Evolutionary conservation across 192 early-diverging fungal genomes (phyloP).

Genomic region (Podochytrium sp.): DNA sequence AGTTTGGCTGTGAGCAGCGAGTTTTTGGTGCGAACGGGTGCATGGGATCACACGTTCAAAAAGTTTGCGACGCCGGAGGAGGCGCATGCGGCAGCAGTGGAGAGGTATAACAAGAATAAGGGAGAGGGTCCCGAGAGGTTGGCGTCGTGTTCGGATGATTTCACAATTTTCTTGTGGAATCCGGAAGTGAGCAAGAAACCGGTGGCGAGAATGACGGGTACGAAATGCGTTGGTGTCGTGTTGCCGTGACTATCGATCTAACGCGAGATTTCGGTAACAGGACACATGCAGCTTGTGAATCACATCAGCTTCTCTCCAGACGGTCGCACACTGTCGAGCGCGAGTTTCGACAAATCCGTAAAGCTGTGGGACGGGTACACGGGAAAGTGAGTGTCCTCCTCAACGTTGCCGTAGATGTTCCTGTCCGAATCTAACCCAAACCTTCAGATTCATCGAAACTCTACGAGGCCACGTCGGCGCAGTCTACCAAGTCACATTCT

Average conservation of each 20-base stretch:
- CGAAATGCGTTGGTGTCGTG: not conserved
- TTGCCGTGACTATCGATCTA: not conserved
- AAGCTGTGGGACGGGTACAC: constrained; percentile 94
- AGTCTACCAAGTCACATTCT: constrained; percentile 96
- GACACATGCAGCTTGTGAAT: constrained; percentile 96
- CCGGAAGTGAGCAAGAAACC: constrained; percentile 76
- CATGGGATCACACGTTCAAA: constrained; percentile 83
- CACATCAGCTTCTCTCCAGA: constrained; percentile 94
- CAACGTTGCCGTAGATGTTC: not conserved
- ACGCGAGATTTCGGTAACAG: constrained; percentile 44
- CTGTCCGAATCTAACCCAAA: not conserved
- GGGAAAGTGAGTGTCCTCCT: constrained; percentile 65
- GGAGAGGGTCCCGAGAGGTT: constrained; percentile 76
- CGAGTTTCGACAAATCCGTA: constrained; percentile 95
- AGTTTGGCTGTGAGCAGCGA: constrained; percentile 91
- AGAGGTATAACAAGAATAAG: constrained; percentile 76
- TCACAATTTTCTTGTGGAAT: constrained; percentile 97
- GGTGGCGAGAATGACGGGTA: constrained; percentile 38
- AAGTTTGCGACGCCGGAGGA: constrained; percentile 64
- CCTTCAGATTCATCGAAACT: constrained; percentile 75
- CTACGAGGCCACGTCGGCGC: constrained; percentile 94
- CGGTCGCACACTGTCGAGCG: constrained; percentile 85
- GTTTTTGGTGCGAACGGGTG: constrained; percentile 86
- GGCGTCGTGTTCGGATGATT: constrained; percentile 95
- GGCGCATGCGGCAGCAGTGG: constrained; percentile 72